phyloP scores from a whole-genome alignment of 768 basidiomycete genomes.

The Hortiboletus campestris region DNA sequence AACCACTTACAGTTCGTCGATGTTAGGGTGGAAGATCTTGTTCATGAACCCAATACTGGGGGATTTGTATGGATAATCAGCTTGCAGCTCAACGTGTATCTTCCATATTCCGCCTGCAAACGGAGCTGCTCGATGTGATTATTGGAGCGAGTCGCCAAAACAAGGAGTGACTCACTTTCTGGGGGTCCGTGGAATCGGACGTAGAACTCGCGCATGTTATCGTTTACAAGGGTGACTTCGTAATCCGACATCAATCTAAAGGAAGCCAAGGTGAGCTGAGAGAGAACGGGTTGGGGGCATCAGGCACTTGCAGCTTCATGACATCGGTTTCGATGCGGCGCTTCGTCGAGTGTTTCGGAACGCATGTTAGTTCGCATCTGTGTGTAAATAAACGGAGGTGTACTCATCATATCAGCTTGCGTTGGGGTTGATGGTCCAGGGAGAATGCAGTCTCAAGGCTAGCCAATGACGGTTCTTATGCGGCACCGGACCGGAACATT shows the following conservation, averaged over 20 bases:
- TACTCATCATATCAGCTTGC: slow-evolving; percentile 60
- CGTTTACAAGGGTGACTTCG: slow-evolving; percentile 95
- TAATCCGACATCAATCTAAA: slow-evolving; percentile 96
- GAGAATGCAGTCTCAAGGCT: slow-evolving; percentile 12
- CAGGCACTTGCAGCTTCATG: slow-evolving; percentile 84
- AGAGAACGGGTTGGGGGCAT: background rate
- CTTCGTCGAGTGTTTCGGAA: slow-evolving; percentile 67
- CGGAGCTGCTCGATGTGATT: slow-evolving; percentile 58
- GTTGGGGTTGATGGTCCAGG: slow-evolving; percentile 11
- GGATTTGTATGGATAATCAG: slow-evolving; percentile 98
- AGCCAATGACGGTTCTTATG: slow-evolving; percentile 14
- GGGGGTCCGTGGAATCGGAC: slow-evolving; percentile 91
- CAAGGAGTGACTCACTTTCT: slow-evolving; percentile 68
- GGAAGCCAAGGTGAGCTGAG: slow-evolving; percentile 9
- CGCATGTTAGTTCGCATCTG: slow-evolving; percentile 28
- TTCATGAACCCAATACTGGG: slow-evolving; percentile 99
- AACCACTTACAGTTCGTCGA: slow-evolving; percentile 89
- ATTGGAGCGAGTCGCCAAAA: slow-evolving; percentile 3
- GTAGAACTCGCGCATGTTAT: slow-evolving; percentile 99
- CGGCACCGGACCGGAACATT: slow-evolving; percentile 12
- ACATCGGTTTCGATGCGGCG: slow-evolving; percentile 98
- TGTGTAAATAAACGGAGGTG: slow-evolving; percentile 19
- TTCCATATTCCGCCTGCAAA: slow-evolving; percentile 99
- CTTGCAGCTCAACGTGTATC: slow-evolving; percentile 97
- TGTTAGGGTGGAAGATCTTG: slow-evolving; percentile 99